phyloP scores from a whole-genome alignment of 345 rosid species.

The Clausena lansium region DNA sequence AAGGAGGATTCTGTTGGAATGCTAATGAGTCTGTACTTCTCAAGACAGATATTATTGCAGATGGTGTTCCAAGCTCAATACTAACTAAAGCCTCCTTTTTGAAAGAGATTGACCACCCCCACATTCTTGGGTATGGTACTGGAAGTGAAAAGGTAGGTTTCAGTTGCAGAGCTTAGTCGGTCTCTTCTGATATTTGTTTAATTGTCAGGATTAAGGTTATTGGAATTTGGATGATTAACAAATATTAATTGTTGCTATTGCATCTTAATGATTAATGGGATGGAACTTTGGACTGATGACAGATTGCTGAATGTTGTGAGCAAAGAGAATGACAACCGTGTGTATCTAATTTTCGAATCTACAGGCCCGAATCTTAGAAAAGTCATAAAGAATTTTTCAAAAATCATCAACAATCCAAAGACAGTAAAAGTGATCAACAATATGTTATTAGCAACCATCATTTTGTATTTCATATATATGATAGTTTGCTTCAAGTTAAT shows the following conservation, averaged over 20 bases:
- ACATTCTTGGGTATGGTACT: not conserved
- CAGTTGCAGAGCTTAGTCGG: too few relatives aligned
- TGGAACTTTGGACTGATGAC: not conserved
- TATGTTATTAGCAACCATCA: not conserved
- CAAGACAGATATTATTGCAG: not conserved
- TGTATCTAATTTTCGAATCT: not conserved
- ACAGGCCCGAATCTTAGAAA: not conserved
- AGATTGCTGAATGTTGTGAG: not conserved
- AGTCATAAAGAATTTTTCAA: not conserved
- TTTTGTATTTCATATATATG: not conserved
- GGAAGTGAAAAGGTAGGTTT: too few relatives aligned
- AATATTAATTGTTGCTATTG: not conserved
- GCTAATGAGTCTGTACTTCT: not conserved
- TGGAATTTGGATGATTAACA: not conserved
- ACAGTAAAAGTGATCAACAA: not conserved
- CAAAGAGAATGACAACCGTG: not conserved
- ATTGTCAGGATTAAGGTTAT: not conserved
- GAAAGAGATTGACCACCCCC: not conserved
- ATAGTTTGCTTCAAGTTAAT: not conserved
- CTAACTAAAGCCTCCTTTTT: not conserved
- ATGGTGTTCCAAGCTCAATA: not conserved
- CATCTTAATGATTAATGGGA: not conserved
- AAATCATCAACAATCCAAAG: not conserved
- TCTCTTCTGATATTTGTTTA: not conserved
- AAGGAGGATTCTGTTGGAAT: not conserved